Evolutionary conservation across 495 filamentous ascomycete genomes (phyloP), one percentile per base, ranked within the genome.

Genomic region (Darksidea phi): DNA sequence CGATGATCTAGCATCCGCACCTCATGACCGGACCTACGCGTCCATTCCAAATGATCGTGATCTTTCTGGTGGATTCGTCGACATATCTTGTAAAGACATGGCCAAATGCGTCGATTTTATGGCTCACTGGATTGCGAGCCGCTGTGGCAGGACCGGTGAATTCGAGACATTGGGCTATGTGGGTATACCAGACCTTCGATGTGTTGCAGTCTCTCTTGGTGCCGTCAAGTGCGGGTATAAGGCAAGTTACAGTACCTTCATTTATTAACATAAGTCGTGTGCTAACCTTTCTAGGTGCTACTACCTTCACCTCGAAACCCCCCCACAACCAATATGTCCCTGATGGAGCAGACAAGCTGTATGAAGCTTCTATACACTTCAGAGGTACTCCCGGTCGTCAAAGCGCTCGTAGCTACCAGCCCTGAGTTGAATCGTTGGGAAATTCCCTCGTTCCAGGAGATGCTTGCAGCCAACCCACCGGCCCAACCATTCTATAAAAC

Each of bases 141-240:
- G 48, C 13, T n/a, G 48, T 0, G 51, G 51, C 1, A 2, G 1
- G 12, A 41, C 41, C 45, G 8, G 10, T 20, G 34, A 36, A 0
- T 55, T 48, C 36, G 61, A 64, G 28, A 64, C 61, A 6, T 28
- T 64, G n/a, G 23, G 48, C 2, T 64, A 64, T 32, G 48, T 64
- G 36, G 61, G 61, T 11, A 59, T 59, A 34, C 54, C 54, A 1
- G 61, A 64, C 32, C 25, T 59, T 23, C 48, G 61, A 21, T 48
- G 47, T 34, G 61, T 54, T 26, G 48, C 50, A 6, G 41, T 59
- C 24, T 64, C 54, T 26, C 48, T 64, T 1, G 54, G 54, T 37
- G 61, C 54, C 3, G 61, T 64, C n/a, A 64, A 59, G 25, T 41
- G 28, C n/a, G 61, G 54, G 12, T 64, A 53, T 42, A 64, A 64